A percentile compares a stretch with the other conserved stretches of the same genome.
Conservation (phyloP, 2,329 filamentous ascomycete genomes). For the Diaporthe helianthi region DNA sequence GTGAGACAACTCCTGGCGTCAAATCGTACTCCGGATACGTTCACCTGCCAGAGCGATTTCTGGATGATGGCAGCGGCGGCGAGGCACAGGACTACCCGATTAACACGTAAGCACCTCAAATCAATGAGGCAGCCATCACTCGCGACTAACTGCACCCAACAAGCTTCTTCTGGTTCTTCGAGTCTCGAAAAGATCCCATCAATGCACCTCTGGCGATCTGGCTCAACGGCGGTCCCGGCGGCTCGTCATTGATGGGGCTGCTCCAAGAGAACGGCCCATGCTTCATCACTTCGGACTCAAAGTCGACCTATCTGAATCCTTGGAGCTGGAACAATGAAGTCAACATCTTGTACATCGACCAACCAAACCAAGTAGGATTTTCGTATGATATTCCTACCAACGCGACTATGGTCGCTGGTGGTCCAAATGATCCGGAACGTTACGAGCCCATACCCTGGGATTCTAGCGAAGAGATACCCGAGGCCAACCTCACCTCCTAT, state of each 20-base stretch:
- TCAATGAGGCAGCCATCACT: not conserved
- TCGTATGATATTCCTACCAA: slow-evolving; percentile 35
- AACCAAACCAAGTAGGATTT: slow-evolving; percentile 47
- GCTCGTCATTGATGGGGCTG: slow-evolving; percentile 59
- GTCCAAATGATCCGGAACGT: too few relatives aligned
- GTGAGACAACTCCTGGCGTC: slow-evolving; percentile 30
- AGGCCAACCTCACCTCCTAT: slow-evolving; percentile 47
- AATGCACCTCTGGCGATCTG: slow-evolving; percentile 57
- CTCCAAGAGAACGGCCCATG: slow-evolving; percentile 62
- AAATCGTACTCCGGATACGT: slow-evolving; percentile 32
- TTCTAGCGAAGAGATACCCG: slow-evolving; percentile 46
- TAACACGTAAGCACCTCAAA: slow-evolving; percentile 22
- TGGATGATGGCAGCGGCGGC: slow-evolving; percentile 16
- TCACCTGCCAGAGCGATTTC: slow-evolving; percentile 19
- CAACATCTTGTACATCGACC: slow-evolving; percentile 66
- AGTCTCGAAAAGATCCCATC: slow-evolving; percentile 25
- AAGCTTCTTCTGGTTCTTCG: slow-evolving; percentile 33
- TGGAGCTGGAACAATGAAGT: slow-evolving; percentile 67
- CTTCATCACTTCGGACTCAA: slow-evolving; percentile 57
- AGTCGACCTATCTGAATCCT: slow-evolving; percentile 57
- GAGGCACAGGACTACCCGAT: slow-evolving; percentile 32
- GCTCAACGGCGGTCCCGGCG: slow-evolving; percentile 67
- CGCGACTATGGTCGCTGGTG: not conserved
- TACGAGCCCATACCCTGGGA: slow-evolving; percentile 38
- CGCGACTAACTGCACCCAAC: not conserved